Evolutionary conservation across 2,329 filamentous ascomycete species (phyloP), one percentile per base, ranked within the genome.

Genomic region (Cryphonectria japonica): DNA sequence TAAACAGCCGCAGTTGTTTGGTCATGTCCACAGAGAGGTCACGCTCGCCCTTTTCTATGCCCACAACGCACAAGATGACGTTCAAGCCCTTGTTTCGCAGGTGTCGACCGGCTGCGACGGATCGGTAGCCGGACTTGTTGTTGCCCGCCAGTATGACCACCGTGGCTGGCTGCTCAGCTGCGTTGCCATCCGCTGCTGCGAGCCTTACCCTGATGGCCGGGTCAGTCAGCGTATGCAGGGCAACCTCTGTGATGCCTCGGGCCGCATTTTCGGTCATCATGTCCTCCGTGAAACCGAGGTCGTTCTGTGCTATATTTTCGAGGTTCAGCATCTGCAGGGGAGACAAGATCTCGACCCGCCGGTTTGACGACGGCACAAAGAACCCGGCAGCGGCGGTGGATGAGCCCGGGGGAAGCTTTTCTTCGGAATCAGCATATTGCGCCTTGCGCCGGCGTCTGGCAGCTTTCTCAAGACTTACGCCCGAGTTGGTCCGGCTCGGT

Each of bases 221-320:
- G 74, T 90, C 88, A 1, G 85, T 85, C 62, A 97, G 83, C 14
- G 93, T 88, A 66, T 85, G 86, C 68, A 97, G 85, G 0, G 93
- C 91, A 39, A 95, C 92, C 81, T 97, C 92, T 5, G 95, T 94
- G 73, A 98, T 93, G 60, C 94, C 93, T 37, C 95, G 89, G 26
- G 93, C 95, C 1, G 95, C 93, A 78, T 95, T 98, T 78, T 98
- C 96, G 0, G 93, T 91, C 84, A 98, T 93, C 80, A 98, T 91
- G 68, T 96, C 93, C 78, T 97, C 94, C 0, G 91, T 93, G 63
- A 98, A 85, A 6, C 94, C 94, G 70, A 97, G 89, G 75, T 98
- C 94, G 59, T 93, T 92, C 72, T 94, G 91, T 0, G 95, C 94
- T 69, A 97, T 93, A 77, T 96, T 95, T 81, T 98, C 96, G 1